Base-by-base conservation (phyloP, 805 yeast species). In the Saccharomycopsis babjevae region DNA sequence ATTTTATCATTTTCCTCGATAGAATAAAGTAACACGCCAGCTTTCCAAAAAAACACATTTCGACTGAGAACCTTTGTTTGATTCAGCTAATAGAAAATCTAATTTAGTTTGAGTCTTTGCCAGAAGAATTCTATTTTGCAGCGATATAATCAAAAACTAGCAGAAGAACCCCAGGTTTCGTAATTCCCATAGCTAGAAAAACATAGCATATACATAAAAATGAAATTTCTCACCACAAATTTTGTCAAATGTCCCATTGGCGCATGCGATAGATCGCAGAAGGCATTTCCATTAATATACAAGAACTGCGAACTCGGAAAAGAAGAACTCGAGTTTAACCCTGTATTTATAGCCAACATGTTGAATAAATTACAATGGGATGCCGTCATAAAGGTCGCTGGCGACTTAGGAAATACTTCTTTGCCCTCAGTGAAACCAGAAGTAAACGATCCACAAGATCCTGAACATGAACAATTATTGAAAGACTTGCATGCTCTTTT, bases 151-250 rank as follows among this genome's bases (percentile, higher is more conserved):
- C 22, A 40, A 40, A 13, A 40, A 40, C 5, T n/a, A 34, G 13
- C n/a, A 11, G 34, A 25, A 56, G 5, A 39, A 7, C 8, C 16
- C 25, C 57, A 28, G 6, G 16, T 18, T 36, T 28, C 15, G 13
- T n/a, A 16, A 52, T 30, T 6, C 2, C 6, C 5, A 30, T 5
- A 28, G 13, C 39, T 10, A n/a, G 16, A 40, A 16, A 2, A 40
- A 18, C 7, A 40, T 40, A 40, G 18, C 5, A 55, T 25, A 20
- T 25, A n/a, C 16, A 50, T n/a, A 54, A 55, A 4, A 42, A 93
- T 93, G 99, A 93, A 94, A 75, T 84, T 93, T 68, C 76, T 94
- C 32, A 93, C 99, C n/a, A 89, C 97, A 13, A 94, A 94, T 73
- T 94, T 94, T 73, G 96, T 94, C 64, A 90, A 87, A 71, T 94